phyloP scores from a whole-genome alignment of 345 rosid genomes.

The Brassica juncea region DNA sequence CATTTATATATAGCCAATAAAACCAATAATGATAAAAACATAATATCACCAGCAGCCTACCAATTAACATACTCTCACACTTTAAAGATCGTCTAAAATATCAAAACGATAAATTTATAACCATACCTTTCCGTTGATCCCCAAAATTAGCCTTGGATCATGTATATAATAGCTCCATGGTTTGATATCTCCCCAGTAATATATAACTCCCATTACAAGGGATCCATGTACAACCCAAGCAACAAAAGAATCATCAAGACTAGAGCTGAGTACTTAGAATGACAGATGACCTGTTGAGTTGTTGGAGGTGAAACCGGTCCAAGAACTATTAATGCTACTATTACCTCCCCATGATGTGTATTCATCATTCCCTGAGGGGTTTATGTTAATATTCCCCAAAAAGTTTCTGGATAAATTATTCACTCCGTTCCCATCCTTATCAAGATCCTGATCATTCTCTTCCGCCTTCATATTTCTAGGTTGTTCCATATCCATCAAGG shows the following conservation, averaged over 20 bases:
- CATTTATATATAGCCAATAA: conserved; percentile 35
- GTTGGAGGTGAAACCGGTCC: conserved; percentile 35
- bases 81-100: conserved; percentile 12
- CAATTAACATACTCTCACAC: conserved; percentile 31
- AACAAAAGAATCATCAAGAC: conserved; percentile 42
- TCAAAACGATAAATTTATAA: neutral
- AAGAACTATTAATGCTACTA: conserved; percentile 20
- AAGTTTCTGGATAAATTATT: conserved; percentile 39
- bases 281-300: conserved; percentile 39
- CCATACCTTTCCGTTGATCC: conserved; percentile 32
- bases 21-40: conserved; percentile 17
- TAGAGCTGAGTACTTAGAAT: conserved; percentile 25
- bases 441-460: conserved; percentile 31
- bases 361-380: conserved; percentile 11
- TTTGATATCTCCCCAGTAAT: conserved; percentile 13
- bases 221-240: conserved; percentile 36
- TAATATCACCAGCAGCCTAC: conserved; percentile 10
- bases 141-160: conserved; percentile 32
- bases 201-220: conserved; percentile 21
- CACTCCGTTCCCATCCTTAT: conserved; percentile 9
- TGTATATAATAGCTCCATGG: conserved; percentile 7
- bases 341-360: conserved; percentile 41
- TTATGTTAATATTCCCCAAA: conserved; percentile 36
- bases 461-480: conserved; percentile 26
- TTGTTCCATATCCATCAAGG: conserved; percentile 26